Percentiles rank a stretch among this genome's conserved stretches.
Conservation (phyloP, 768 basidiomycete species). For the Chiua virens region DNA sequence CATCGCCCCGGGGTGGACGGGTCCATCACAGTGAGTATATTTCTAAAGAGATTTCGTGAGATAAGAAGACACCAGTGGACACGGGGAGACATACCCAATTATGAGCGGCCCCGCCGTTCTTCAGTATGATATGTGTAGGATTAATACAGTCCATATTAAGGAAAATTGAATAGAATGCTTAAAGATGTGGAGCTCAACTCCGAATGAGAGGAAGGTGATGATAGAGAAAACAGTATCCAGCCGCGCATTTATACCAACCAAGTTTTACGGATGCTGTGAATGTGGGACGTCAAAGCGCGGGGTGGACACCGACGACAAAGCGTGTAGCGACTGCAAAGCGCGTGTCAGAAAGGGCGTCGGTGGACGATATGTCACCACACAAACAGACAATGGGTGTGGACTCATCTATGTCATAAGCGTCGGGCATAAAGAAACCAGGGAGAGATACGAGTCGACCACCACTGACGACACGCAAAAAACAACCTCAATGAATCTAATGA, state of each 20-base stretch:
- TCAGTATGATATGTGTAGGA: neutral
- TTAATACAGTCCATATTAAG: neutral
- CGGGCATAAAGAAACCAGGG: neutral
- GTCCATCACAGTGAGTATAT: slow-evolving; percentile 11
- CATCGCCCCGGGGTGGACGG: slow-evolving; percentile 17
- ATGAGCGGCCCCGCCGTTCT: neutral
- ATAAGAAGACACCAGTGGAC: neutral
- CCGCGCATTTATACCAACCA: slow-evolving; percentile 8
- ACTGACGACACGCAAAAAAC: neutral
- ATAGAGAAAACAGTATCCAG: neutral
- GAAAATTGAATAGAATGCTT: neutral
- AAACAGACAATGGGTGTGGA: slow-evolving; percentile 11
- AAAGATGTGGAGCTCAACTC: neutral
- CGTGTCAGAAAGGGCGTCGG: no score
- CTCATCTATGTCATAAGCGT: neutral
- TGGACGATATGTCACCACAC: neutral
- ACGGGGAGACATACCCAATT: neutral
- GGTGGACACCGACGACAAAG: slow-evolving; percentile 1
- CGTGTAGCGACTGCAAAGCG: neutral
- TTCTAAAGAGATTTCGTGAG: slow-evolving; percentile 13
- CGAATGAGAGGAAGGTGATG: neutral
- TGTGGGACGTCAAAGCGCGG: slow-evolving; percentile 12
- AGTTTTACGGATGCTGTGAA: neutral
- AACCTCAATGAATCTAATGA: neutral
- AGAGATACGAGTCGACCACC: neutral